Evolutionary conservation across 1,139 yeast genomes (phyloP).

Genomic region (Nadsonia commutata): DNA sequence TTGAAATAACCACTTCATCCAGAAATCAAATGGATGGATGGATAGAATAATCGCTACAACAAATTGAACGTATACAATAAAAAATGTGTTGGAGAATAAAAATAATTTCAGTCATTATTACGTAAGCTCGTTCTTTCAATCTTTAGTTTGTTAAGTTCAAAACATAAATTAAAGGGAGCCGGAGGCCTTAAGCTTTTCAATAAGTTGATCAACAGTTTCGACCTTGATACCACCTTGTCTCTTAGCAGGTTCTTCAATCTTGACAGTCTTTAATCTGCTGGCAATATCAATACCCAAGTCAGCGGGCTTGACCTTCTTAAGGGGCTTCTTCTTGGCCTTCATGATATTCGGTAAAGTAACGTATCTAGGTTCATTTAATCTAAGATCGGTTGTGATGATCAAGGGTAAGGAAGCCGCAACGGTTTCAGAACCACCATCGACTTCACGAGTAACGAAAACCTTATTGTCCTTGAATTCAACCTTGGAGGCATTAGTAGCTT

Average conservation of each 20-base stretch:
- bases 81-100: no score
- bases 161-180: slow-evolving; percentile 23
- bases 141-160: no score
- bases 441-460: slow-evolving; percentile 74
- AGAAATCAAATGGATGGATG: no score
- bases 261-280: slow-evolving; percentile 51
- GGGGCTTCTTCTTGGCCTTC: slow-evolving; percentile 97
- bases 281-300: slow-evolving; percentile 57
- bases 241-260: slow-evolving; percentile 73
- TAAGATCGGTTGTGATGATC: slow-evolving; percentile 80
- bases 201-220: slow-evolving; percentile 64
- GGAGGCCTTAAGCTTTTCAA: slow-evolving; percentile 57
- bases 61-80: no score
- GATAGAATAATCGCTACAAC: no score
- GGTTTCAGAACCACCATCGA: slow-evolving; percentile 89
- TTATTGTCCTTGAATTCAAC: slow-evolving; percentile 49
- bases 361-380: slow-evolving; percentile 88
- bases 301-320: slow-evolving; percentile 51
- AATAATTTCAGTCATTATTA: no score
- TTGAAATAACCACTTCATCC: no score
- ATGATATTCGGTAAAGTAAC: slow-evolving; percentile 88
- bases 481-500: slow-evolving; percentile 91
- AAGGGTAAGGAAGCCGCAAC: slow-evolving; percentile 67
- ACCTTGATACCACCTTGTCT: slow-evolving; percentile 77
- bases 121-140: no score